These are phyloP conservation scores for Pseudocercospora musae DNA, from an alignment of 2,329 filamentous ascomycete genomes.

Conservation along the genomic window DNA sequence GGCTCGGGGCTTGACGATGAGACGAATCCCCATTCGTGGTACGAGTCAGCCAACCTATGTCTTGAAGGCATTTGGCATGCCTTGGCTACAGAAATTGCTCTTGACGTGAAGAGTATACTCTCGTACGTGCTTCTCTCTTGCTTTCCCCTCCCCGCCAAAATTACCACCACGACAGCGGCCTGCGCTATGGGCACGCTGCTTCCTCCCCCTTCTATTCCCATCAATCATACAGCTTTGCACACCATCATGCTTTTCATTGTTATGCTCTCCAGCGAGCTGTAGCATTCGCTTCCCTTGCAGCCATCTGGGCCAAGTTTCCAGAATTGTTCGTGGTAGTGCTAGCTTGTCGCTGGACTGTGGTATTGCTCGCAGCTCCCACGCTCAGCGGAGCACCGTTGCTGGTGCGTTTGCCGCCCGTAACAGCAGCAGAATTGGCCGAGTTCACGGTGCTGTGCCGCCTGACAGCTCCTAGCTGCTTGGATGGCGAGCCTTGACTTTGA, in stretches of 20 bases:
- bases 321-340: conserved; percentile 14
- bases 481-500: conserved; percentile 23
- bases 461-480: conserved; percentile 19
- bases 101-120: background rate
- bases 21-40: background rate
- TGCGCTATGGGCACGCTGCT: background rate
- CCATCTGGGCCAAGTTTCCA: conserved; percentile 20
- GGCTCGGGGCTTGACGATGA: background rate
- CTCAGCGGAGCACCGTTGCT: conserved; percentile 18
- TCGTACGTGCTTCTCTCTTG: background rate
- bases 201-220: background rate
- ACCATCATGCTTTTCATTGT: background rate
- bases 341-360: conserved; percentile 14
- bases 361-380: background rate
- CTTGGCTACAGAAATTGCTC: background rate
- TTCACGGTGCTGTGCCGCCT: conserved; percentile 27
- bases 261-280: conserved; percentile 21
- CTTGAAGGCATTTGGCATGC: background rate
- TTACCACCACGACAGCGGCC: background rate
- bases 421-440: conserved; percentile 18
- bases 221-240: background rate
- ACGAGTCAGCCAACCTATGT: background rate
- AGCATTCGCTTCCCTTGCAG: conserved; percentile 22
- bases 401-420: conserved; percentile 25
- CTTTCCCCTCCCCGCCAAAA: background rate